Evolutionary conservation across 139 green algal genomes (phyloP).

Genomic region (Volvox africanus): DNA sequence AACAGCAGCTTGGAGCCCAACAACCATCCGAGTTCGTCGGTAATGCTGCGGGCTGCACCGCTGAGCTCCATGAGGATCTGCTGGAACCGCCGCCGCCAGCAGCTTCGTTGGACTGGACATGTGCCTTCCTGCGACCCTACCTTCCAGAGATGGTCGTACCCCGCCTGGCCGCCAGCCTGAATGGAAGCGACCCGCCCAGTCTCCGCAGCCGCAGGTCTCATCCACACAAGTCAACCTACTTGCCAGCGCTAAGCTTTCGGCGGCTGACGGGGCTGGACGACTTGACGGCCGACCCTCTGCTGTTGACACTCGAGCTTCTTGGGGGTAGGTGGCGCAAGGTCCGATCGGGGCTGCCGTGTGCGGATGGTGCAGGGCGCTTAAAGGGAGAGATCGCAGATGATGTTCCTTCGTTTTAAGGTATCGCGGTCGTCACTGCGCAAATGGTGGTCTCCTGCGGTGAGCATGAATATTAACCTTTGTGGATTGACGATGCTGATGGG

Average conservation of each 20-base stretch:
- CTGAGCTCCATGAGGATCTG: background rate
- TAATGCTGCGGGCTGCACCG: too few species aligned
- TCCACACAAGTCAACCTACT: background rate
- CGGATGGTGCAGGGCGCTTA: too few species aligned
- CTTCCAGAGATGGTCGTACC: background rate
- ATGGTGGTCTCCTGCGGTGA: too few species aligned
- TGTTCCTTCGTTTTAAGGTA: too few species aligned
- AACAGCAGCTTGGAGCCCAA: background rate
- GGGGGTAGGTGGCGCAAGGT: background rate
- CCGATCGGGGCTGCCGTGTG: too few species aligned
- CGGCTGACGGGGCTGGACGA: background rate
- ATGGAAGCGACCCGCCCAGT: background rate
- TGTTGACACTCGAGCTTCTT: slow-evolving; percentile 56
- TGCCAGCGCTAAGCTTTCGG: background rate
- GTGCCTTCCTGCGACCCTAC: slow-evolving; percentile 9
- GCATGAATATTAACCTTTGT: too few species aligned
- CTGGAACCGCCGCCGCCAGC: background rate
- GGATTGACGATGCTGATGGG: too few species aligned
- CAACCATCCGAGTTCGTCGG: background rate
- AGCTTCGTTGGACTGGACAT: background rate
- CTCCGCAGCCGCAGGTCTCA: background rate
- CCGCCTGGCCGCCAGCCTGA: background rate
- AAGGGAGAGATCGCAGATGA: too few species aligned
- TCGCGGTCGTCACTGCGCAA: too few species aligned
- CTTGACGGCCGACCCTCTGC: slow-evolving; percentile 46